Percentiles rank a stretch among this genome's conserved stretches.
phyloP scores from a whole-genome alignment of 2,329 filamentous ascomycete genomes.

The Purpureocillium lavendulum region DNA sequence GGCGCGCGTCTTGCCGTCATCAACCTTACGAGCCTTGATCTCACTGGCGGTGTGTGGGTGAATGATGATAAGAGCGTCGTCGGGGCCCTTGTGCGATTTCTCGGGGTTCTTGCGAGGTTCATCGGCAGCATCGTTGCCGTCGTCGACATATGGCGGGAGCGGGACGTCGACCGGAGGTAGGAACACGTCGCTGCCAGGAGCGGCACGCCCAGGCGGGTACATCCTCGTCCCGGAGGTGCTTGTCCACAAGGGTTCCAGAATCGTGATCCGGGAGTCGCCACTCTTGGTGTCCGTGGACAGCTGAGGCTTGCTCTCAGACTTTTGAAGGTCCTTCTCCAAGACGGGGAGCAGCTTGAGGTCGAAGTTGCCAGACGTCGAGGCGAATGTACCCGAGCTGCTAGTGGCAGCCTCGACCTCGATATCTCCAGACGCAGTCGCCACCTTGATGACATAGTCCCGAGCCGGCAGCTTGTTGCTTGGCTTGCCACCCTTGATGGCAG shows the following conservation, averaged over 20 bases:
- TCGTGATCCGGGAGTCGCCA: slow-evolving; percentile 26
- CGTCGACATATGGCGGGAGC: slow-evolving; percentile 1
- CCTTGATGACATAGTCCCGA: slow-evolving; percentile 36
- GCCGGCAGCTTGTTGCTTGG: slow-evolving; percentile 25
- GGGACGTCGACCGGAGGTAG: background rate
- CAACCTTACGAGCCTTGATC: background rate
- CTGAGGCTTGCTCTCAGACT: slow-evolving; percentile 11
- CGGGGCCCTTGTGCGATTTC: slow-evolving; percentile 3
- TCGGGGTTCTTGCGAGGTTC: background rate
- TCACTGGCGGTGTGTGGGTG: background rate
- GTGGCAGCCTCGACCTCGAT: slow-evolving; percentile 33
- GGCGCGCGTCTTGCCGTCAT: slow-evolving; percentile 6
- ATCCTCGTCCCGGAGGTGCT: slow-evolving; percentile 4
- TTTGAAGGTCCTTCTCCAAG: slow-evolving; percentile 17
- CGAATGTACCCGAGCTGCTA: slow-evolving; percentile 23
- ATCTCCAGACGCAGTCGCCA: slow-evolving; percentile 35
- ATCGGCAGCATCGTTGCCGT: background rate
- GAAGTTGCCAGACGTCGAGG: slow-evolving; percentile 32
- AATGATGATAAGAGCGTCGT: slow-evolving; percentile 13
- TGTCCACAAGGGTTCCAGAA: slow-evolving; percentile 38
- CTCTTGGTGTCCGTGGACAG: slow-evolving; percentile 36
- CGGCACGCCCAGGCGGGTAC: background rate
- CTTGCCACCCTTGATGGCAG: slow-evolving; percentile 9
- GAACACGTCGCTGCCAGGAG: background rate
- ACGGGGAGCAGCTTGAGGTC: slow-evolving; percentile 34